phyloP scores from a whole-genome alignment of 192 early-diverging fungal genomes.

The Coemansia sp. region DNA sequence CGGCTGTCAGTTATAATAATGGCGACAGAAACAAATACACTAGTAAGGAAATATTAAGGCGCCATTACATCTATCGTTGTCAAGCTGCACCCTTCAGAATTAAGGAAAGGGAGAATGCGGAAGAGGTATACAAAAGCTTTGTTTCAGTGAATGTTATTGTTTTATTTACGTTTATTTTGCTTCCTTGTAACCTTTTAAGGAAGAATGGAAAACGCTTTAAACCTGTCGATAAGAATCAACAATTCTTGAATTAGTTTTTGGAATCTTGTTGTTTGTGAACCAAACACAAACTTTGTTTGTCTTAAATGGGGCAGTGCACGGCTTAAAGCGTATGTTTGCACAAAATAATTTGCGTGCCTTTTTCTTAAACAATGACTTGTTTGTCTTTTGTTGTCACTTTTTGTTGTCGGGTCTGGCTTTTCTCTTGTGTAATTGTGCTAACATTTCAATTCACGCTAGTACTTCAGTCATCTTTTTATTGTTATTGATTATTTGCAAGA shows the following conservation, averaged over 20 bases:
- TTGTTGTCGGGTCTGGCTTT: too few relatives aligned
- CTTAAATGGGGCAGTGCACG: background rate
- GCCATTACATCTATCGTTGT: background rate
- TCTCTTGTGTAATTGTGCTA: too few relatives aligned
- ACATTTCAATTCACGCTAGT: too few relatives aligned
- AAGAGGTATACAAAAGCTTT: background rate
- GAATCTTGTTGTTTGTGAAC: background rate
- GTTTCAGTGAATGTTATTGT: background rate
- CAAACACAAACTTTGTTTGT: background rate
- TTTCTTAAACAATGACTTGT: background rate
- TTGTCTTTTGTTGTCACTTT: too few relatives aligned
- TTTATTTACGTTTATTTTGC: background rate
- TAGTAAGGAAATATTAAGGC: background rate
- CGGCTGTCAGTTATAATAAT: background rate
- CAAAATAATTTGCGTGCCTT: conserved; percentile 5
- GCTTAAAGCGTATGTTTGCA: background rate
- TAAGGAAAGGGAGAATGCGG: background rate
- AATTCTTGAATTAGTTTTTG: too few relatives aligned
- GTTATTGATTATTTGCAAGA: too few relatives aligned
- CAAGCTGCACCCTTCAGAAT: background rate
- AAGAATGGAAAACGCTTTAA: background rate
- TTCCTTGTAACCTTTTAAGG: background rate
- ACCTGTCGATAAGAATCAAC: too few relatives aligned
- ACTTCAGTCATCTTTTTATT: too few relatives aligned
- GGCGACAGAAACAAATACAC: background rate